phyloP scores from a whole-genome alignment of 2,329 filamentous ascomycete genomes.

The Pleochaeta shiraiana region DNA sequence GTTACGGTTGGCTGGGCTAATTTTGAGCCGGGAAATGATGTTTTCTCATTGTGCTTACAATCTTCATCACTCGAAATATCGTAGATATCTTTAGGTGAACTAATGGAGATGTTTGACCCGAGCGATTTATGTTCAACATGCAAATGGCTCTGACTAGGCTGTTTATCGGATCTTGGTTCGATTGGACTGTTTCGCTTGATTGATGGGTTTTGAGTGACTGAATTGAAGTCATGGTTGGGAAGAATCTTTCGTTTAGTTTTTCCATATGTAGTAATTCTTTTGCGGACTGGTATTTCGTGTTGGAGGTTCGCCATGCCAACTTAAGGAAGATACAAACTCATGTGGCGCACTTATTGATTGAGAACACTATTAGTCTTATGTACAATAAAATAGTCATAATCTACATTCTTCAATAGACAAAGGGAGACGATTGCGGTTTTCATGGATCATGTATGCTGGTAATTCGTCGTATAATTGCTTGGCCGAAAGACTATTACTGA shows the following conservation, averaged over 20 bases:
- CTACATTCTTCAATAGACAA: no score
- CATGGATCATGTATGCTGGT: no score
- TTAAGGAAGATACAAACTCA: no score
- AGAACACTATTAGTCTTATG: no score
- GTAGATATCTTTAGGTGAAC: conserved; percentile 5
- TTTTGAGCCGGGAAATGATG: background rate
- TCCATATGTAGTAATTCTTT: conserved; percentile 18
- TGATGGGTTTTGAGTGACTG: conserved; percentile 9
- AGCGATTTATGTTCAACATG: background rate
- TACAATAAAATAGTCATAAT: no score
- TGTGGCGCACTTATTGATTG: no score
- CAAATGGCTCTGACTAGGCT: background rate
- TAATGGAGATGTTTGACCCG: background rate
- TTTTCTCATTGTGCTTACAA: background rate
- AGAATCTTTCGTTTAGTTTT: conserved; percentile 16
- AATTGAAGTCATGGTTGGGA: conserved; percentile 13
- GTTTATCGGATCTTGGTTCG: background rate
- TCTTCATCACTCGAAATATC: conserved; percentile 6
- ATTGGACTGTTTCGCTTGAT: conserved; percentile 6
- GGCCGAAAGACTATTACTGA: no score
- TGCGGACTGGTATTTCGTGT: conserved; percentile 10
- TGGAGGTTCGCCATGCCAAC: conserved; percentile 14
- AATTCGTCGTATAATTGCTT: no score
- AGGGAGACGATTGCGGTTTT: no score
- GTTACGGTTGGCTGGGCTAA: no score